Conservation (phyloP, 257 asterid genomes). For the Orobanche coerulescens region DNA sequence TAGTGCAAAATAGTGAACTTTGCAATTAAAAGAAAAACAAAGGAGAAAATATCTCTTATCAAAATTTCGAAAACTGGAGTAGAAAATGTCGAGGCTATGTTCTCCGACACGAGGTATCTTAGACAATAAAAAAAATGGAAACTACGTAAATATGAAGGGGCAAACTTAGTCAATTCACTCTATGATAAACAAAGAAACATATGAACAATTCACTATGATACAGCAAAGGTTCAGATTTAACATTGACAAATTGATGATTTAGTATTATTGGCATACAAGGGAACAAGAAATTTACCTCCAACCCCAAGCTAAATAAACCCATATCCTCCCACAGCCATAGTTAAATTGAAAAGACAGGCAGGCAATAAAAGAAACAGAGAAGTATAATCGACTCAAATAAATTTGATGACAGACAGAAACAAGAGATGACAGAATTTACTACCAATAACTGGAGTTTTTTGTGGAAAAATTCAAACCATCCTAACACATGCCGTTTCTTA, state of each 20-base stretch:
- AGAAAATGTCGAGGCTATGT: too few relatives aligned
- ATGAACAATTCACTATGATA: too few relatives aligned
- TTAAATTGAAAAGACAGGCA: neutral
- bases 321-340: neutral
- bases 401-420: neutral
- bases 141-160: too few relatives aligned
- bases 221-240: too few relatives aligned
- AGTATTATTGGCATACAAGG: neutral
- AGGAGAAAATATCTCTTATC: too few relatives aligned
- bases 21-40: neutral
- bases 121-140: too few relatives aligned
- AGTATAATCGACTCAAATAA: neutral
- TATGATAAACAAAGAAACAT: too few relatives aligned
- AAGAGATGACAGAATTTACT: slow-evolving; percentile 6
- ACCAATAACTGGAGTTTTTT: neutral
- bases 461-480: neutral
- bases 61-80: too few relatives aligned
- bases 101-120: too few relatives aligned
- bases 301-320: neutral
- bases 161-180: too few relatives aligned
- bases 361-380: neutral
- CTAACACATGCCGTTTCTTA: neutral
- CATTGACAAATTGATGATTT: neutral
- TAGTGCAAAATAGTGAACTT: neutral
- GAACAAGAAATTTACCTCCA: slow-evolving; percentile 3